Evolutionary conservation across 371 early-diverging fungal species (phyloP).

Genomic region (Funneliformis caledonium): DNA sequence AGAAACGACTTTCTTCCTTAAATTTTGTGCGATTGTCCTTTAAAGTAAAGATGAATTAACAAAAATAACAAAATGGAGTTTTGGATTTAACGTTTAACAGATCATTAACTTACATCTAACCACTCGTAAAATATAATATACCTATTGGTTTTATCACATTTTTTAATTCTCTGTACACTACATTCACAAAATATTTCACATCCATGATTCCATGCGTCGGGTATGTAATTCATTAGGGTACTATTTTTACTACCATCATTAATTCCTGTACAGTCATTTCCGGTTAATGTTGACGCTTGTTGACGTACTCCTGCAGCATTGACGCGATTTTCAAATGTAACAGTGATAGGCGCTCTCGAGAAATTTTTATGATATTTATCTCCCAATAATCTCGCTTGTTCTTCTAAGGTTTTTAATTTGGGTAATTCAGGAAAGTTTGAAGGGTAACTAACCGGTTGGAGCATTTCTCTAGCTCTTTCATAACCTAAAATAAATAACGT

Average conservation of each 20-base stretch:
- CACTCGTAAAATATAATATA: conserved; percentile 52
- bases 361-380: conserved; percentile 43
- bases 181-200: conserved; percentile 50
- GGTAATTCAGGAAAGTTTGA: conserved; percentile 48
- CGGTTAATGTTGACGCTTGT: conserved; percentile 47
- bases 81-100: too few relatives aligned
- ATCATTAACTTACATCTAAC: conserved; percentile 42
- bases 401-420: conserved; percentile 48
- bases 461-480: conserved; percentile 47
- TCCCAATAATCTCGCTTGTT: conserved; percentile 45
- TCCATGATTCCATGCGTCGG: conserved; percentile 55
- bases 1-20: neutral
- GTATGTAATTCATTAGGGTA: conserved; percentile 52
- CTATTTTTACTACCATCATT: conserved; percentile 54
- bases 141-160: conserved; percentile 40
- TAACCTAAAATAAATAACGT: conserved; percentile 40
- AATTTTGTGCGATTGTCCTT: conserved; percentile 9
- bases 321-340: conserved; percentile 48
- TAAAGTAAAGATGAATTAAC: neutral
- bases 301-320: conserved; percentile 51
- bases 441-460: conserved; percentile 49
- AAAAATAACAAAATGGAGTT: neutral
- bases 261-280: conserved; percentile 51
- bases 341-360: conserved; percentile 48
- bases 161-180: conserved; percentile 47